A percentile compares a stretch with the other conserved stretches of the same genome.
Conservation (phyloP, 2,329 filamentous ascomycete genomes). For the Fusarium euwallaceae region DNA sequence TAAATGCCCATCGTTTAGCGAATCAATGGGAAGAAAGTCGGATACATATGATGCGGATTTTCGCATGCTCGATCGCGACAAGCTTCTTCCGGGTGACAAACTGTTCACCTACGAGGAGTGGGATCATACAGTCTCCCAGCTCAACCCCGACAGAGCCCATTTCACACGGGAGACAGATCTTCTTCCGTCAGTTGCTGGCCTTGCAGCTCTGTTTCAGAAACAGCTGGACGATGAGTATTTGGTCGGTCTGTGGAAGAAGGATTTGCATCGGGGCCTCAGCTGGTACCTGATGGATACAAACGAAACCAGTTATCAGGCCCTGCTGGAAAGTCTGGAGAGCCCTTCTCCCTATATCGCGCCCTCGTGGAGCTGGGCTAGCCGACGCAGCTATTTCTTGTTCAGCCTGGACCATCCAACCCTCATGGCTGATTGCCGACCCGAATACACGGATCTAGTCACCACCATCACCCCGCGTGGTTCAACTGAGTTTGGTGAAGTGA, state of each 20-base stretch:
- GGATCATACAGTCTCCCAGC: not conserved
- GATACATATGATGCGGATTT: not conserved
- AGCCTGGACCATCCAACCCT: not conserved
- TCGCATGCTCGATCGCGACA: not conserved
- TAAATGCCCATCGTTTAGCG: not conserved
- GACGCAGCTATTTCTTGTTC: not conserved
- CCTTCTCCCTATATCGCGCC: not conserved
- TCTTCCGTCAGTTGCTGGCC: not conserved
- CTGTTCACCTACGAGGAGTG: not conserved
- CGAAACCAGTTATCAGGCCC: not conserved
- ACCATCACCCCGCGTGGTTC: not conserved
- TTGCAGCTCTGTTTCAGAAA: not conserved
- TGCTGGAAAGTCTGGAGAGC: not conserved
- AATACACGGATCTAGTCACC: not conserved
- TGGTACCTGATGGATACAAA: not conserved
- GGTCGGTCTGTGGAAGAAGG: not conserved
- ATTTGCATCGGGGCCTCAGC: not conserved
- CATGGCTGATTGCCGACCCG: not conserved
- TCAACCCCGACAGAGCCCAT: not conserved
- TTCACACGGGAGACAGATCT: not conserved
- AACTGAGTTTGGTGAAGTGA: not conserved
- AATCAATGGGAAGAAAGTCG: not conserved
- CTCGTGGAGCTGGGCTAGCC: not conserved
- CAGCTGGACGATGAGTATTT: not conserved
- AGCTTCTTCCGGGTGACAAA: not conserved